phyloP scores from a whole-genome alignment of 2,329 filamentous ascomycete species.

The Macrophomina pseudophaseolina region DNA sequence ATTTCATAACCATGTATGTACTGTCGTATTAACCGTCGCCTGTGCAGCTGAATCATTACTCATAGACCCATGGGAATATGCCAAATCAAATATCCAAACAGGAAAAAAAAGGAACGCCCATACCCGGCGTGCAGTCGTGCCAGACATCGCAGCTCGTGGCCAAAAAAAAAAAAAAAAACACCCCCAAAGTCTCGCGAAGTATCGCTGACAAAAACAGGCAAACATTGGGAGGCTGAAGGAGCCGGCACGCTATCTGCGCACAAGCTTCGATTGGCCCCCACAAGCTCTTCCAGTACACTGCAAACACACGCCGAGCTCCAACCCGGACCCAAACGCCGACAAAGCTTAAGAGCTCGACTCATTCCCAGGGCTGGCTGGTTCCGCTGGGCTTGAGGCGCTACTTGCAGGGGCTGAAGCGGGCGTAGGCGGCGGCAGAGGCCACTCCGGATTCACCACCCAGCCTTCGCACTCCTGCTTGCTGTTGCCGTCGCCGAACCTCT shows the following conservation, averaged over 20 bases:
- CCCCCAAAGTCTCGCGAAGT: too few species aligned
- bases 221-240: too few species aligned
- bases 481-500: constrained; percentile 18
- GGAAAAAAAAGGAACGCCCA: constrained; percentile 5
- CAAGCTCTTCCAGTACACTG: too few species aligned
- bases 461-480: constrained; percentile 19
- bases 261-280: too few species aligned
- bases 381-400: background rate
- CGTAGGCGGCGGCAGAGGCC: constrained; percentile 9
- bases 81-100: background rate
- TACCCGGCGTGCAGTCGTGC: background rate
- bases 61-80: background rate
- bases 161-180: background rate
- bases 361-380: background rate
- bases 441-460: constrained; percentile 18
- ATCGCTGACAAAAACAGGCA: too few species aligned
- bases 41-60: constrained; percentile 10
- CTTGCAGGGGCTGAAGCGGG: background rate
- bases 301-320: background rate
- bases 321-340: background rate
- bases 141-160: constrained; percentile 1
- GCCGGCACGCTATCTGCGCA: too few species aligned
- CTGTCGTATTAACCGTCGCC: constrained; percentile 15
- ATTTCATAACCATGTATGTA: background rate
- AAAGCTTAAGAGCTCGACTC: background rate